Evolutionary conservation across 768 basidiomycete genomes (phyloP).

Genomic region (Termitomyces heimii): DNA sequence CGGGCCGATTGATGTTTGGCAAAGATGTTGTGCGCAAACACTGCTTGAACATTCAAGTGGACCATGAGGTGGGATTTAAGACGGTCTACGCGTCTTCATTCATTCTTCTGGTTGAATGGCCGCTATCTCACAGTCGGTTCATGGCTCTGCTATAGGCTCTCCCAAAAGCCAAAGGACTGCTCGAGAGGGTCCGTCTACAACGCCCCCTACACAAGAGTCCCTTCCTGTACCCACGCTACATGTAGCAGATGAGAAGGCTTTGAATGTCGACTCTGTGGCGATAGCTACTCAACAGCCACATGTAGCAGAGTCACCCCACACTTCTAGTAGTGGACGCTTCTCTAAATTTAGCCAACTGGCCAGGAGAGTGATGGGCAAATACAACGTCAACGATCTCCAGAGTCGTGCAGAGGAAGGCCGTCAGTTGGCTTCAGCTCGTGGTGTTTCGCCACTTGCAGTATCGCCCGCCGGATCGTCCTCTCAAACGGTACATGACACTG

Average conservation of each 20-base stretch:
- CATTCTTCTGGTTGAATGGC: neutral
- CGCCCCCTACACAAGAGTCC: neutral
- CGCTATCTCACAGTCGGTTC: neutral
- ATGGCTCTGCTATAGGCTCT: neutral
- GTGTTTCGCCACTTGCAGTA: neutral
- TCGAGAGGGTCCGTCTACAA: neutral
- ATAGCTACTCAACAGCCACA: neutral
- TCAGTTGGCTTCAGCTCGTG: neutral
- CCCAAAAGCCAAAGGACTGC: neutral
- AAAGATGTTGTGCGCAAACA: neutral
- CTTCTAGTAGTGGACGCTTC: constrained; percentile 3
- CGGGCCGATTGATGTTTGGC: constrained; percentile 1
- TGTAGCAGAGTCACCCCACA: neutral
- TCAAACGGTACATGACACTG: constrained; percentile 1
- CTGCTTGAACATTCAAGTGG: neutral
- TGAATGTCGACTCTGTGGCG: constrained; percentile 9
- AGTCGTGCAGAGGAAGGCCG: constrained; percentile 2
- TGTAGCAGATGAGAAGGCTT: constrained; percentile 7
- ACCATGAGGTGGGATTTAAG: neutral
- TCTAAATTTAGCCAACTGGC: constrained; percentile 5
- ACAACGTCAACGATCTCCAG: neutral
- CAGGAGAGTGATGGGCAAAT: constrained; percentile 10
- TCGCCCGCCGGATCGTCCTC: constrained; percentile 5
- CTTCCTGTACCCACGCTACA: constrained; percentile 4
- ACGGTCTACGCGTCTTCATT: neutral